A percentile compares a stretch with the other conserved stretches of the same genome.
These are phyloP conservation scores for Coniochaeta pulveracea DNA, from an alignment of 2,329 filamentous ascomycete species.

Conservation along the genomic window DNA sequence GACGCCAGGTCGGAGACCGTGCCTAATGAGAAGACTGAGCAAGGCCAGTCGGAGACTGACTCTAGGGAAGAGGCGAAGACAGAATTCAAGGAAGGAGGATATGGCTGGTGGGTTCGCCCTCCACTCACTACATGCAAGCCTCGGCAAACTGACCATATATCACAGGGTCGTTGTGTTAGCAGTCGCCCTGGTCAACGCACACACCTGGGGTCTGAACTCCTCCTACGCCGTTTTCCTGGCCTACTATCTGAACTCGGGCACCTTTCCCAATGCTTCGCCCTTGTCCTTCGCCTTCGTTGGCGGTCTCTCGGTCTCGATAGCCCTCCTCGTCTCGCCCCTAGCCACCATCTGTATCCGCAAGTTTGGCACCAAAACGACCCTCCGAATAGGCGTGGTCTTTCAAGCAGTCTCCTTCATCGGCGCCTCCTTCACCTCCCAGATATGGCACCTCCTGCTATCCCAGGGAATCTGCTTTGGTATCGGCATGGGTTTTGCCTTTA, in stretches of 20 bases:
- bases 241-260: constrained; percentile 42
- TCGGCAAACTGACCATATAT: constrained; percentile 1
- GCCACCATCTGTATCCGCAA: constrained; percentile 49
- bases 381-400: constrained; percentile 53
- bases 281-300: constrained; percentile 72
- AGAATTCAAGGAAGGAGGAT: constrained; percentile 42
- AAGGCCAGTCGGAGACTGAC: constrained; percentile 10
- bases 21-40: constrained; percentile 1
- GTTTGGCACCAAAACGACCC: constrained; percentile 51
- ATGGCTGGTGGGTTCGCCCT: constrained; percentile 37
- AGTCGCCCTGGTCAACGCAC: constrained; percentile 49
- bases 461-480: constrained; percentile 70
- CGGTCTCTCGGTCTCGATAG: constrained; percentile 53
- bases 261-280: constrained; percentile 50
- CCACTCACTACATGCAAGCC: background rate
- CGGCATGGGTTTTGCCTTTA: constrained; percentile 69
- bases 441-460: constrained; percentile 67
- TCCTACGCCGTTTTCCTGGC: constrained; percentile 48
- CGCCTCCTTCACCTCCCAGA: constrained; percentile 54
- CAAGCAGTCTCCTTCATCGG: constrained; percentile 55
- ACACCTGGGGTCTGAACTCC: constrained; percentile 68
- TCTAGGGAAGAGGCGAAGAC: constrained; percentile 12
- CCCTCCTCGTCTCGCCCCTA: constrained; percentile 57
- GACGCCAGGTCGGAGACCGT: background rate
- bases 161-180: constrained; percentile 40